Evolutionary conservation across 164 flowering plant genomes (phyloP).

Genomic region (Aristolochia californica): DNA sequence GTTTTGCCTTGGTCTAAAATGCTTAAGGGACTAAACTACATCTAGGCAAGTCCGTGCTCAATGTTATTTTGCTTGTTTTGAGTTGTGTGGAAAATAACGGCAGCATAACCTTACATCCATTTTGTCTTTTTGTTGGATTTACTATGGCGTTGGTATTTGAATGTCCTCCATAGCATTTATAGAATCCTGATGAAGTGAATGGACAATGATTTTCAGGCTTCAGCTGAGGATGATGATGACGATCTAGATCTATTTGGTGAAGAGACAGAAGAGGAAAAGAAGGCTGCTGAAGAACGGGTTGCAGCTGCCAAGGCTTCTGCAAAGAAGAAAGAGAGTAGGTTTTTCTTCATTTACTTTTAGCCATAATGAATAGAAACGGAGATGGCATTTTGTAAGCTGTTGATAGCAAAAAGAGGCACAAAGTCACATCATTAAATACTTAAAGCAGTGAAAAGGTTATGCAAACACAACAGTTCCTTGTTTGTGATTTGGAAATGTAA

Average conservation of each 20-base stretch:
- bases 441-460: too few species aligned
- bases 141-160: too few species aligned
- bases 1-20: too few species aligned
- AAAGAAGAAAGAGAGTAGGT: constrained; percentile 90
- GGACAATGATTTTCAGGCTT: constrained; percentile 23
- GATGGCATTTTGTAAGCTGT: not conserved
- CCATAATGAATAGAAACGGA: not conserved
- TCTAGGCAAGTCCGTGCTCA: too few species aligned
- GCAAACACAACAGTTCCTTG: too few species aligned
- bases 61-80: too few species aligned
- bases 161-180: not conserved
- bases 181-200: not conserved
- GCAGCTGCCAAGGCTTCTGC: constrained; percentile 70
- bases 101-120: too few species aligned
- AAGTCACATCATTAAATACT: too few species aligned
- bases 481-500: not conserved
- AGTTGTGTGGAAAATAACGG: too few species aligned
- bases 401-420: not conserved
- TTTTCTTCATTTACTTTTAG: not conserved
- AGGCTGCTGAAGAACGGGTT: constrained; percentile 87
- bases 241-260: constrained; percentile 96
- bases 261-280: constrained; percentile 96
- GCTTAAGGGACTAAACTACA: too few species aligned
- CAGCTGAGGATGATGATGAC: constrained; percentile 62
- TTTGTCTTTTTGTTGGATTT: too few species aligned